phyloP scores from a whole-genome alignment of 2,329 filamentous ascomycete species.

The Westerdykella aurantiaca region DNA sequence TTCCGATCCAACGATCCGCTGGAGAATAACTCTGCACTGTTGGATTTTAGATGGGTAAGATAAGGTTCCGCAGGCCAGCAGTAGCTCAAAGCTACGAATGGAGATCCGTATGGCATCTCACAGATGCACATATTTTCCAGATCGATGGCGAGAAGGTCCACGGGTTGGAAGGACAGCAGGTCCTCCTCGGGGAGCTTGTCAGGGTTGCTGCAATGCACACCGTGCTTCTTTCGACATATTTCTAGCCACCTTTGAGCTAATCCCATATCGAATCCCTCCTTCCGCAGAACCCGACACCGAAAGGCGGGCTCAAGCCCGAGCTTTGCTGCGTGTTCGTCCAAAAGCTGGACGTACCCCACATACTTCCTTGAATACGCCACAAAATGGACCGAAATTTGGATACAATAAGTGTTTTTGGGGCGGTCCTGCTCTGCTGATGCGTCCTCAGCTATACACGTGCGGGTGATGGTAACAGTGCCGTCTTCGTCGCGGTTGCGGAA shows the following conservation, averaged over 20 bases:
- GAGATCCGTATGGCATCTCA: not conserved
- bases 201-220: not conserved
- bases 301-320: not conserved
- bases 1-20: not conserved
- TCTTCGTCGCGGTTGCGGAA: not conserved
- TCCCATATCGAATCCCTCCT: not conserved
- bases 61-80: not conserved
- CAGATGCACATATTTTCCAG: not conserved
- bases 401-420: too few species aligned
- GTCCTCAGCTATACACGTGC: not conserved
- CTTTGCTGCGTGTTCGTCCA: not conserved
- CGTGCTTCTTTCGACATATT: not conserved
- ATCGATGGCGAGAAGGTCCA: not conserved
- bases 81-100: not conserved
- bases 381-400: not conserved
- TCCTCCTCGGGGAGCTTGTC: not conserved
- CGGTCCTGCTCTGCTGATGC: too few species aligned
- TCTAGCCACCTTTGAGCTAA: not conserved
- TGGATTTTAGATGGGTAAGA: not conserved
- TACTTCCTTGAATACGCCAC: not conserved
- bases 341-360: not conserved
- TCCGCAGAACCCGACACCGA: not conserved
- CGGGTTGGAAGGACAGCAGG: not conserved
- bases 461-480: not conserved
- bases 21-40: not conserved